phyloP scores from a whole-genome alignment of 106 monocot species.

The Allium sativum region DNA sequence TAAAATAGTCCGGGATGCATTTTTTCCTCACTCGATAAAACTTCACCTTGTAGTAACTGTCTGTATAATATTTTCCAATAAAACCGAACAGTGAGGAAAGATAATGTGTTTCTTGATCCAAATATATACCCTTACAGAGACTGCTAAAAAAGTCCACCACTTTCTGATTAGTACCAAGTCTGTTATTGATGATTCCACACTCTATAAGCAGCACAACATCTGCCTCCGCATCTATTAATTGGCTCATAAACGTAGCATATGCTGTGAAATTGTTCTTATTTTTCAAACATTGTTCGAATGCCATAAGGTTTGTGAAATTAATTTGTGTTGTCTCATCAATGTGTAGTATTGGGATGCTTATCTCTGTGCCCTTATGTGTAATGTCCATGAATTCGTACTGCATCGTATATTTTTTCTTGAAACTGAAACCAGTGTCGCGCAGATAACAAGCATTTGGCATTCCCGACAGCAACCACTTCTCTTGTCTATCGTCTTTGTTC shows the following conservation, averaged over 20 bases:
- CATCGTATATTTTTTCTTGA: not conserved
- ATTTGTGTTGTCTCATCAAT: conserved; percentile 3
- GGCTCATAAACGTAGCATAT: conserved; percentile 14
- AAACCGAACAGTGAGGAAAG: conserved; percentile 30
- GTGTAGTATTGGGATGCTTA: not conserved
- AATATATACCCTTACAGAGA: not conserved
- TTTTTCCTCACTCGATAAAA: too few species aligned
- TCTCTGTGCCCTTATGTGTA: not conserved
- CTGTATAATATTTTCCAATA: too few species aligned
- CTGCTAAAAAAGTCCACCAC: conserved; percentile 14
- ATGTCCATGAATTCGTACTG: not conserved
- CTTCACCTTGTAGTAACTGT: too few species aligned
- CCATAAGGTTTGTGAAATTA: conserved; percentile 18
- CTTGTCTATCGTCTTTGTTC: too few species aligned
- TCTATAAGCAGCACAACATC: conserved; percentile 15
- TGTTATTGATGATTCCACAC: conserved; percentile 13
- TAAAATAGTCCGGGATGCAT: too few species aligned
- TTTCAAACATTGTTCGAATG: conserved; percentile 18
- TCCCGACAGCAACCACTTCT: too few species aligned
- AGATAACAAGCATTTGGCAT: not conserved
- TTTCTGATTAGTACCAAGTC: conserved; percentile 10
- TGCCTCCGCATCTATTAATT: conserved; percentile 5
- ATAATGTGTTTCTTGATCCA: not conserved
- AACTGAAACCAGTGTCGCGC: not conserved
- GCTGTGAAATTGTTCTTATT: conserved; percentile 1